Evolutionary conservation across 78 protist genomes (phyloP).

Genomic region (Emiliania huxleyi): DNA sequence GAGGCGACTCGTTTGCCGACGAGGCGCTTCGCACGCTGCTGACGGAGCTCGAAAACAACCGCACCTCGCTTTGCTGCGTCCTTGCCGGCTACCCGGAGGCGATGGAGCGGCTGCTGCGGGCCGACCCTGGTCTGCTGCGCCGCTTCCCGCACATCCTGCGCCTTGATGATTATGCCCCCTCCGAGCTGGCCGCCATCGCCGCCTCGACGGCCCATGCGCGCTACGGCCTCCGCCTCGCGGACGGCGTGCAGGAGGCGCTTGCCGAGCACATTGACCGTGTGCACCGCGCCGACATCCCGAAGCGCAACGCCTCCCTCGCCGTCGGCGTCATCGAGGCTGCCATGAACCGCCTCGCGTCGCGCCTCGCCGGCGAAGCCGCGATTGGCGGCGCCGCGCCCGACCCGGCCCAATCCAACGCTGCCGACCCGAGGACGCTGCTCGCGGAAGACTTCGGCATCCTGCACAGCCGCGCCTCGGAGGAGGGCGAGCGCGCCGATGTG

Average conservation of each 20-base stretch:
- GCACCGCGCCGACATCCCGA: not conserved
- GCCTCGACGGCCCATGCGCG: not conserved
- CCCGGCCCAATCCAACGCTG: not conserved
- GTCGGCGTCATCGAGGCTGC: constrained; percentile 5
- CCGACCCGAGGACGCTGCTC: not conserved
- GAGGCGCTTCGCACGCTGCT: constrained; percentile 21
- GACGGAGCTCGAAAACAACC: not conserved
- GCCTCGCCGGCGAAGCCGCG: not conserved
- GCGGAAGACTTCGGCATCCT: not conserved
- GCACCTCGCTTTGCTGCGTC: constrained; percentile 3
- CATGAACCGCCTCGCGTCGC: not conserved
- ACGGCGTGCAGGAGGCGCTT: not conserved
- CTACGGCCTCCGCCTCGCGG: not conserved
- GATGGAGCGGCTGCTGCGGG: not conserved
- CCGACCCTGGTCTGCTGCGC: constrained; percentile 6
- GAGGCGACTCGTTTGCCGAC: not conserved
- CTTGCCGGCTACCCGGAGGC: not conserved
- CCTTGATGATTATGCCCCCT: not conserved
- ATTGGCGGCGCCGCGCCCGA: not conserved
- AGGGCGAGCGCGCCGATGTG: not conserved
- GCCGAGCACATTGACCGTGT: not conserved
- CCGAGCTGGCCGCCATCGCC: not conserved
- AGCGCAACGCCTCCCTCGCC: constrained; percentile 23
- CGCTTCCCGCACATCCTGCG: not conserved
- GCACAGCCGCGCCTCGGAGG: not conserved